Conservation (phyloP, 176 grass and related monocot genomes). For the Zizania latifolia region DNA sequence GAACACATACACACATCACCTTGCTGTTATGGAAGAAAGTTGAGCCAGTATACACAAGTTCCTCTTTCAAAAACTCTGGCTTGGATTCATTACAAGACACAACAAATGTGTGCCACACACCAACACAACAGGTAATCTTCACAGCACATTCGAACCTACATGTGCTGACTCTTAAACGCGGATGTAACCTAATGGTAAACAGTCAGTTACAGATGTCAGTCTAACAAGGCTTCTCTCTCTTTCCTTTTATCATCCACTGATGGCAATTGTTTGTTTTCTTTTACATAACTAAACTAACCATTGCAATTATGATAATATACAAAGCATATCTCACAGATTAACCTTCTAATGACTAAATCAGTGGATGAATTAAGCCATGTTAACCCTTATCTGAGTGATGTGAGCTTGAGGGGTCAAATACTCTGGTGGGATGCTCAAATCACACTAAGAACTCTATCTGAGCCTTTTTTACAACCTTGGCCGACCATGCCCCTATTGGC, state of each 20-base stretch:
- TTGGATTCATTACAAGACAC: not conserved
- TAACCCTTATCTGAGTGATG: not conserved
- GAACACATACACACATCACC: not conserved
- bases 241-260: slow-evolving; percentile 13
- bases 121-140: not conserved
- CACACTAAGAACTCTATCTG: slow-evolving; percentile 31
- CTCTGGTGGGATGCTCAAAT: slow-evolving; percentile 33
- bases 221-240: not conserved
- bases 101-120: not conserved
- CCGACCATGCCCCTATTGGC: slow-evolving; percentile 17
- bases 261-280: slow-evolving; percentile 13
- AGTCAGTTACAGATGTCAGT: slow-evolving; percentile 22
- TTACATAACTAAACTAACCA: slow-evolving; percentile 12
- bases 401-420: slow-evolving; percentile 11
- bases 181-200: slow-evolving; percentile 16
- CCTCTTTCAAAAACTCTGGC: not conserved
- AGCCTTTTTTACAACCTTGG: slow-evolving; percentile 24
- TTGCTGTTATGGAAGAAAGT: not conserved
- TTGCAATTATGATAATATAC: slow-evolving; percentile 13
- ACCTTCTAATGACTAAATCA: slow-evolving; percentile 25
- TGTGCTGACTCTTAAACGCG: slow-evolving; percentile 23
- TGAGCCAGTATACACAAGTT: slow-evolving; percentile 9
- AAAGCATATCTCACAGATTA: slow-evolving; percentile 31
- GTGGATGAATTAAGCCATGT: slow-evolving; percentile 33
- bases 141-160: slow-evolving; percentile 12